Percentiles rank a stretch among this genome's conserved stretches.
phyloP scores from a whole-genome alignment of 1,139 yeast species.

The Geotrichum macrosporum region DNA sequence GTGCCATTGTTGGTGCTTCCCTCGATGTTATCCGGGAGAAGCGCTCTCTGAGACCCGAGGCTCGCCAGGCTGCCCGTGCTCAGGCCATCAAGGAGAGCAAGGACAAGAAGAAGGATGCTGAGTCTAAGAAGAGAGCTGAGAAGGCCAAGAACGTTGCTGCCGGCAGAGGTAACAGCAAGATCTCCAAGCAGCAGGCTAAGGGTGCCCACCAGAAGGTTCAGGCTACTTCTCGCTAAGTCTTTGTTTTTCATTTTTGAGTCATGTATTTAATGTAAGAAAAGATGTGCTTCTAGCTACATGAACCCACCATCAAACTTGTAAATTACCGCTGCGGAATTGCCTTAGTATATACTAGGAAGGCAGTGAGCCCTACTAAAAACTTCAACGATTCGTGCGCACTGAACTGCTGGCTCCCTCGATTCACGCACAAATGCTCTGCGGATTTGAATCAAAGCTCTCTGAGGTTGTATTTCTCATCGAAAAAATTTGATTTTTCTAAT shows the following conservation, averaged over 20 bases:
- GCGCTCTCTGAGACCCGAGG: constrained; percentile 93
- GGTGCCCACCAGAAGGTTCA: constrained; percentile 59
- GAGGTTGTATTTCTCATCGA: too few relatives aligned
- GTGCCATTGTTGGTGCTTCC: constrained; percentile 99
- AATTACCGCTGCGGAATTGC: too few relatives aligned
- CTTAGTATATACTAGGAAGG: too few relatives aligned
- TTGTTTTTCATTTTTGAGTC: constrained; percentile 7
- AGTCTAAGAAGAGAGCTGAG: constrained; percentile 83
- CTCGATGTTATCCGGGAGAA: constrained; percentile 97
- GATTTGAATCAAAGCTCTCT: too few relatives aligned
- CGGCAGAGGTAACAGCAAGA: constrained; percentile 77
- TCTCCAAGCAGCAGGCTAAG: constrained; percentile 42
- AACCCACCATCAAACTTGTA: too few relatives aligned
- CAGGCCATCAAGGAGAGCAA: constrained; percentile 85
- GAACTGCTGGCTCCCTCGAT: too few relatives aligned
- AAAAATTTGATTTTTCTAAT: too few relatives aligned
- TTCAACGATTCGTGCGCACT: too few relatives aligned
- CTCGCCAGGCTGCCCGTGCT: constrained; percentile 97
- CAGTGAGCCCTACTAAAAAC: too few relatives aligned
- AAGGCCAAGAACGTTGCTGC: constrained; percentile 82
- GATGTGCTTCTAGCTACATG: too few relatives aligned
- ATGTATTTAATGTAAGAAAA: constrained; percentile 16
- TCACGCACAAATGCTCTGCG: too few relatives aligned
- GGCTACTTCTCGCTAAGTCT: constrained; percentile 86
- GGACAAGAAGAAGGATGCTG: constrained; percentile 92